phyloP scores from a whole-genome alignment of 1,284 basidiomycete species.

The Termitomyces sp. region DNA sequence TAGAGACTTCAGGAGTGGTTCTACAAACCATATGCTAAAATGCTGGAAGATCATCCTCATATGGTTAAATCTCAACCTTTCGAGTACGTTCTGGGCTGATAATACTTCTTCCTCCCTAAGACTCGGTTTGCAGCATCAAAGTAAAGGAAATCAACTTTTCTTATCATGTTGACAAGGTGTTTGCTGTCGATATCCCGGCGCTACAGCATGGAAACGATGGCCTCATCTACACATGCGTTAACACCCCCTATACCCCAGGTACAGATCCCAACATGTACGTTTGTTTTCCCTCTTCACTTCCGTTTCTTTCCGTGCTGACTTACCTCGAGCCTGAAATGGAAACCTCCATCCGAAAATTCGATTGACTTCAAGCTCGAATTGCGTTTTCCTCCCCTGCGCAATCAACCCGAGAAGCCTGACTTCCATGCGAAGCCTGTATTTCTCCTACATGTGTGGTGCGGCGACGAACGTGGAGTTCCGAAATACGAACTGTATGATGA shows the following conservation, averaged over 20 bases:
- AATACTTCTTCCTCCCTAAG: constrained; percentile 1
- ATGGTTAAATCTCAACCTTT: constrained; percentile 73
- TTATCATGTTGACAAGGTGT: constrained; percentile 84
- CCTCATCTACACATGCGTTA: constrained; percentile 93
- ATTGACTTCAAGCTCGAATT: constrained; percentile 96
- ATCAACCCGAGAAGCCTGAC: constrained; percentile 63
- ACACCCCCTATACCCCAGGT: constrained; percentile 80
- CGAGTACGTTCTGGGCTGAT: constrained; percentile 51
- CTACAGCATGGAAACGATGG: constrained; percentile 95
- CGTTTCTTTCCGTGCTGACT: constrained; percentile 7
- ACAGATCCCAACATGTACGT: constrained; percentile 90
- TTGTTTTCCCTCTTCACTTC: constrained; percentile 1
- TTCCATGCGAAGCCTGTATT: constrained; percentile 85
- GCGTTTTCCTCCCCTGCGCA: constrained; percentile 74
- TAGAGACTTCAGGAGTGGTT: constrained; percentile 85
- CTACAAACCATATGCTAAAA: constrained; percentile 73
- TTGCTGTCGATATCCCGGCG: constrained; percentile 79
- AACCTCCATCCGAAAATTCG: constrained; percentile 96
- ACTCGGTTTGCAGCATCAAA: constrained; percentile 51
- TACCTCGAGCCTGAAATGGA: constrained; percentile 86
- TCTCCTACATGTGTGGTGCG: constrained; percentile 74
- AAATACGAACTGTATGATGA: constrained; percentile 86
- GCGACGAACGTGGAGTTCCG: constrained; percentile 52
- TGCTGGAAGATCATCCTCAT: constrained; percentile 64
- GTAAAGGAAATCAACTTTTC: constrained; percentile 90